Evolutionary conservation across 805 yeast genomes (phyloP), one percentile per base, ranked within the genome.

Genomic region (Ogataea philodendri): DNA sequence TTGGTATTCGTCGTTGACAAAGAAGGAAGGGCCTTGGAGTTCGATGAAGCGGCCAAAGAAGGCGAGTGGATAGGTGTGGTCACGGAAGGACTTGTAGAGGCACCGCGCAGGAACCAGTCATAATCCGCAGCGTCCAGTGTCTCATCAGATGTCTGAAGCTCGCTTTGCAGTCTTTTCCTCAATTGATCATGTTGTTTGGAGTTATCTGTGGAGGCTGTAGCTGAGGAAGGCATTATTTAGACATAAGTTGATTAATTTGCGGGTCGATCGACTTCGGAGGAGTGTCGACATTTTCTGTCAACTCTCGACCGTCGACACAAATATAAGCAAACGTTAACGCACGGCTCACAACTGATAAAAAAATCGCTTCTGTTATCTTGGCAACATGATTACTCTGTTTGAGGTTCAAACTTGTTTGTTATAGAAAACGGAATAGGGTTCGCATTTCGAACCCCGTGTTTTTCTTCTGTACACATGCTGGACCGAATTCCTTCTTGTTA

Each of bases 41-140:
- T 52, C 22, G 35, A 39, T 3, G 57, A 44, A 10, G 45, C 38
- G 2, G 49, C 51, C 28, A 51, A 23, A 4, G 60, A 38, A 1
- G 64, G 61, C 3, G 57, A 43, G 28, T 49, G 54, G 6, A 56
- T 47, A 6, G 59, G 50, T 4, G 51, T 36, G 16, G 41, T 35
- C 3, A 45, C 15, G 11, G 32, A 22, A 13, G 40, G 22, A 10
- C 33, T 29, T 7, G 42, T 22, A 7, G 29, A 28, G 3, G 44
- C 39, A 5, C 48, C 51, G 24, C 55, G 45, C 17, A 59, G 32
- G 32, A 57, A 56, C 64, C 64, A 59, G 31, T 59, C 63, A 25
- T 47, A 48, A 22, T 59, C 64, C 1, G 45, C 42, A 2, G 41
- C 27, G 8, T 56, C 63, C 11, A 57, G 24, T 5, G 50, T 9